Conservation (phyloP, 2,329 filamentous ascomycete genomes). For the Aspergillus sp. region DNA sequence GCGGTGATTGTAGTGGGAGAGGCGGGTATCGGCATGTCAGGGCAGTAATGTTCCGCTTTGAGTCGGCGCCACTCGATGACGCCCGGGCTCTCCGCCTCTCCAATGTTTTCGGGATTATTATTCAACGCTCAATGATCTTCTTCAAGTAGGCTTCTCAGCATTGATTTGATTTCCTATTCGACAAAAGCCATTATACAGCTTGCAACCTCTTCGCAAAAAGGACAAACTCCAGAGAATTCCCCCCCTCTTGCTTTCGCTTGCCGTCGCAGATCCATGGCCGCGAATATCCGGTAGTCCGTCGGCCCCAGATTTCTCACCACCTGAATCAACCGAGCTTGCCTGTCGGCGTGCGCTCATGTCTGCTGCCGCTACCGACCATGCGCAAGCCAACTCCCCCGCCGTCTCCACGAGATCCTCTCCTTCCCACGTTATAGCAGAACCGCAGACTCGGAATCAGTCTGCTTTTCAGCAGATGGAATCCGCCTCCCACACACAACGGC, state of each 20-base stretch:
- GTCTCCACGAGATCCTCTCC: conserved; percentile 12
- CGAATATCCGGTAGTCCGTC: conserved; percentile 32
- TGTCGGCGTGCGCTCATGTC: conserved; percentile 23
- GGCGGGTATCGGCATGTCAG: conserved; percentile 37
- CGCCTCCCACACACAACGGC: conserved; percentile 24
- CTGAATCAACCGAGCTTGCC: conserved; percentile 14
- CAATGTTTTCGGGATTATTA: conserved; percentile 9
- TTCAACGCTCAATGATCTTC: background rate
- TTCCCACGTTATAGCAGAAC: conserved; percentile 15
- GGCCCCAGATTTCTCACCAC: conserved; percentile 18
- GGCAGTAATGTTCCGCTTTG: conserved; percentile 18
- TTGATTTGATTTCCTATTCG: background rate
- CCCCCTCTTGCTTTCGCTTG: background rate
- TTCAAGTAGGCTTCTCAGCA: background rate
- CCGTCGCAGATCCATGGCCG: conserved; percentile 20
- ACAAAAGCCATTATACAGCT: background rate
- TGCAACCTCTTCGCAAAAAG: background rate
- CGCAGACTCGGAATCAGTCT: conserved; percentile 18
- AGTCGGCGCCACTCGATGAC: conserved; percentile 18
- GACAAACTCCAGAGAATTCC: background rate
- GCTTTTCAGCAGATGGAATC: conserved; percentile 32
- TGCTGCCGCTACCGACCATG: conserved; percentile 30
- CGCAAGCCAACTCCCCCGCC: conserved; percentile 19
- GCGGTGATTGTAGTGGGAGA: conserved; percentile 10
- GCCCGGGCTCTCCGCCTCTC: conserved; percentile 3